These are phyloP conservation scores for Fusarium nisikadoi DNA, from an alignment of 2,329 filamentous ascomycete species.

Conservation along the genomic window DNA sequence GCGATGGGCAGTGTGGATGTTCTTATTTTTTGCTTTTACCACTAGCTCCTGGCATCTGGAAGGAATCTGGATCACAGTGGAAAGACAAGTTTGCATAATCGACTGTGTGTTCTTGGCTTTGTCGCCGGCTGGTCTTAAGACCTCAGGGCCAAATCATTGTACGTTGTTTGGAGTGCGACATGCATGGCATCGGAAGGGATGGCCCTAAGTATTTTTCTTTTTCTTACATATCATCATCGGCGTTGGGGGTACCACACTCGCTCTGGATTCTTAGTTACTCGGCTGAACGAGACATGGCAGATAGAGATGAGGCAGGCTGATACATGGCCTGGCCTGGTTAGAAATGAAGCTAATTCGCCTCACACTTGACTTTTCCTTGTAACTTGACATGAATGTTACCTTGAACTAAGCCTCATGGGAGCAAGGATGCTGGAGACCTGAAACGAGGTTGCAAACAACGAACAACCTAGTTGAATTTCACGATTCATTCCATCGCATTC, in stretches of 20 bases:
- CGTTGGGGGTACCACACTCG: slow-evolving; percentile 45
- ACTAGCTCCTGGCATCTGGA: slow-evolving; percentile 37
- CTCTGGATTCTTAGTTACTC: slow-evolving; percentile 27
- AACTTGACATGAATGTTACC: background rate
- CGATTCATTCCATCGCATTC: no score
- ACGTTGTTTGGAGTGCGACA: slow-evolving; percentile 40
- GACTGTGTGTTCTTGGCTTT: slow-evolving; percentile 32
- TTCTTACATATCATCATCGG: slow-evolving; percentile 34
- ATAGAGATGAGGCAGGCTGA: slow-evolving; percentile 36
- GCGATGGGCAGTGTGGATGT: slow-evolving; percentile 32
- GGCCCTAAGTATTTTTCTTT: slow-evolving; percentile 27
- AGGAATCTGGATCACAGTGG: slow-evolving; percentile 31
- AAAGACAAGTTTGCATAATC: slow-evolving; percentile 38
- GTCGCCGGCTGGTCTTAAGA: slow-evolving; percentile 21
- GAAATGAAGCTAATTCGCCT: slow-evolving; percentile 53
- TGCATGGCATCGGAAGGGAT: slow-evolving; percentile 37
- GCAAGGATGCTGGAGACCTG: no score
- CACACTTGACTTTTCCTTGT: background rate
- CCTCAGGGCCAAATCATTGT: slow-evolving; percentile 34
- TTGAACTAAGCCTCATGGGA: background rate
- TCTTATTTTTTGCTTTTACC: slow-evolving; percentile 12
- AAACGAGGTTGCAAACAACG: no score
- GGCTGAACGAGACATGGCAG: slow-evolving; percentile 23
- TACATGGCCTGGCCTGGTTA: slow-evolving; percentile 27
- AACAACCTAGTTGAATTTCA: background rate